Base-by-base conservation (phyloP, 768 basidiomycete genomes). In the Amanita rubescens region DNA sequence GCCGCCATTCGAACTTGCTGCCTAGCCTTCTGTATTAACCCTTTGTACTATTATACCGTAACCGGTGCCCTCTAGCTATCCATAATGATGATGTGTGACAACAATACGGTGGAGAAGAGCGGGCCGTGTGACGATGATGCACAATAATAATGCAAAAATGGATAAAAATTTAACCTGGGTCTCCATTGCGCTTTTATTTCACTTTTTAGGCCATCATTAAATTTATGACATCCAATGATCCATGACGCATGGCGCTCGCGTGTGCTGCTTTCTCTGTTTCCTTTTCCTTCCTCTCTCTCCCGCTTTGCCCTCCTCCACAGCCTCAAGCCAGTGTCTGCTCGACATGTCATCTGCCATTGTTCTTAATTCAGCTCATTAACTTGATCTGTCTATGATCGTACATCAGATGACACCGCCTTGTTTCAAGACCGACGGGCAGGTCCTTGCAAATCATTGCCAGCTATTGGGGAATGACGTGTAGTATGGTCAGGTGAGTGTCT, bases 181-280 rank as follows among this genome's bases (percentile, higher is more conserved):
- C 37, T 41, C 15, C 38, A 42, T n/a, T 25, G 30, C 38, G 19
- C 17, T 19, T 45, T 27, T 45, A 14, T 27, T 45, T 27, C 12
- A 8, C 9, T 20, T 12, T 7, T 3, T 33, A 7, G 12, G 19
- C 25, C 49, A 50, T 38, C 44, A 53, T 45, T 39, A 46, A 17
- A 44, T 53, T 53, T 46, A 24, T 53, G 52, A 53, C 43, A 53
- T 37, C 34, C 15, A 46, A 32, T 22, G 17, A 11, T 43, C 51
- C 39, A 43, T 42, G 51, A 51, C 20, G 43, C 52, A 46, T 53
- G 52, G 33, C 34, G n/a, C 43, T 45, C 43, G 52, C 52, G 52
- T 53, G 52, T 14, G 42, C 33, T 17, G 33, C 12, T 53, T 53
- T 43, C 43, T 45, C 43, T 53, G 32, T 34, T 46, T 43, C 52